Base-by-base conservation (phyloP, 345 rosid species). In the Durio zibethinus region DNA sequence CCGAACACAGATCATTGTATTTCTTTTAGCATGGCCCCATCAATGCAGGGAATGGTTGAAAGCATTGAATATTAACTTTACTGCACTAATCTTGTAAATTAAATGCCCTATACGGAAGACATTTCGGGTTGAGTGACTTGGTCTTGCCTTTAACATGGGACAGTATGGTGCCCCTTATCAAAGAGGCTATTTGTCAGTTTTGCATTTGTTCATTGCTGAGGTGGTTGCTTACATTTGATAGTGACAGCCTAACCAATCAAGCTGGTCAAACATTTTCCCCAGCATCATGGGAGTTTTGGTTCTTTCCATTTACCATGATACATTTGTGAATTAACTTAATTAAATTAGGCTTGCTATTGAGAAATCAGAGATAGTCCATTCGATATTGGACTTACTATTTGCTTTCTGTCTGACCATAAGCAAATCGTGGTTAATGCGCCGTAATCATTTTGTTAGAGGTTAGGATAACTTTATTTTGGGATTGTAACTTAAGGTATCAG, bases 231-330 rank as follows among this genome's bases (percentile, higher is more conserved):
- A 20, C 59, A 20, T 70, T 48, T 42, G 78, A 60, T 10, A 38
- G 7, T 20, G 76, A 81, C 70, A 65, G 15, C 36, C 56, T 47
- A 77, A 57, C 80, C 3, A 56, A 43, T 52, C 72, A 68, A 59
- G 53, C 48, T 12, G 45, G 23, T 23, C 14, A 23, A 73, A 38
- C n/a, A 20, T 57, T 52, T 38, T 29, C 7, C 62, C 5, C 31
- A 27, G 56, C 73, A 71, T 20, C 31, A 4, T 71, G 43, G 16
- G 74, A 47, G 42, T 70, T 70, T 69, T 70, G 74, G 40, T 31
- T 16, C 40, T 70, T 70, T 18, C 9, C 27, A 31, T 72, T 71
- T 52, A 52, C 2, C n/a, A 35, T 52, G 74, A 45, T 33, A 42
- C 61, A 33, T 18, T 50, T 18, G 21, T 20, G 15, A 16, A 7